A percentile compares a stretch with the other conserved stretches of the same genome.
phyloP scores from a whole-genome alignment of 148 eudicot genomes.

The Talinum fruticosum region DNA sequence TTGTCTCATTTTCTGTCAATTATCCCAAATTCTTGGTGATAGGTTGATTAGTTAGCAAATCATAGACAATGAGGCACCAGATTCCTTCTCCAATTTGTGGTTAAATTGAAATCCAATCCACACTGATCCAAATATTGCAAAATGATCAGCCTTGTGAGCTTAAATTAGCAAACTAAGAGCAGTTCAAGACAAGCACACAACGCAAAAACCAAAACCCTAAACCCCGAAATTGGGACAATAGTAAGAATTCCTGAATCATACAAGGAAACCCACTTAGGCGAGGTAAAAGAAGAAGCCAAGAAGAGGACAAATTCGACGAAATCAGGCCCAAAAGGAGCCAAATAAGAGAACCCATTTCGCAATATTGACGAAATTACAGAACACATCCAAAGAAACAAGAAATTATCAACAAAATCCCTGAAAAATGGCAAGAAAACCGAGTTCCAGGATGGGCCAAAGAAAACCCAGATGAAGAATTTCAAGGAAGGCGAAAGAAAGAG shows the following conservation, averaged over 20 bases:
- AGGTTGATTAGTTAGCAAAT: not conserved
- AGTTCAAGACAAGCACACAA: not conserved
- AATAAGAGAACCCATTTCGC: constrained; percentile 5
- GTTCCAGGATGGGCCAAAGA: not conserved
- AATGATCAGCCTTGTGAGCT: not conserved
- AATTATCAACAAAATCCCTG: not conserved
- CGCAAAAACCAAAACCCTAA: constrained; percentile 13
- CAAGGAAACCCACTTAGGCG: not conserved
- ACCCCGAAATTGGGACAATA: constrained; percentile 3
- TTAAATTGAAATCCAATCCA: not conserved
- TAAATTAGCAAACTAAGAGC: not conserved
- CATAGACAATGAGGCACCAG: not conserved
- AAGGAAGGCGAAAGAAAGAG: not conserved
- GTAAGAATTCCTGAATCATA: not conserved
- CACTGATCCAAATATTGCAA: not conserved
- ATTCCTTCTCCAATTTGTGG: not conserved
- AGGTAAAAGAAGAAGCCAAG: not conserved
- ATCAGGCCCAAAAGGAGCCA: not conserved
- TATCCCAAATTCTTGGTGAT: not conserved
- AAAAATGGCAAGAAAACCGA: constrained; percentile 1
- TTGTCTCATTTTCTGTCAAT: not conserved
- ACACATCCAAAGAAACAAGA: constrained; percentile 12
- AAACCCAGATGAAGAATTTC: constrained; percentile 14
- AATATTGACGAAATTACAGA: not conserved
- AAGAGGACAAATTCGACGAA: not conserved